A percentile compares a stretch with the other conserved stretches of the same genome.
Conservation (phyloP, 2,329 filamentous ascomycete species). For the Pyrenophora tritici-repentis region DNA sequence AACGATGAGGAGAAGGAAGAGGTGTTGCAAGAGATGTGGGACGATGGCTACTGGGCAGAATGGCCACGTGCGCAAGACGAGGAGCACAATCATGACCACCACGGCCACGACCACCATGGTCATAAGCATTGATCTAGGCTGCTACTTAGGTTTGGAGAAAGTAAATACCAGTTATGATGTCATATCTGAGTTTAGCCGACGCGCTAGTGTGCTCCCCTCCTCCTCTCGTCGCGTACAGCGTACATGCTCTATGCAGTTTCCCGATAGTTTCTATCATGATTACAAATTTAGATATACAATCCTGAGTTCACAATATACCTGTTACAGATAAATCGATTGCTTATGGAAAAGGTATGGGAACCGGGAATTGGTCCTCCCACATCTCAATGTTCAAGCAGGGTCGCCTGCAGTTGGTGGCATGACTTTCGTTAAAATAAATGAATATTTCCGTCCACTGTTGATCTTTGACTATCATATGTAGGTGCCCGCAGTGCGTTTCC, state of each 20-base stretch:
- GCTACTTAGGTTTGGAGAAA: not conserved
- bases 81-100: conserved; percentile 27
- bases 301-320: no score
- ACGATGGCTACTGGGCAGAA: conserved; percentile 63
- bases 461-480: not conserved
- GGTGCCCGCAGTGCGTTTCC: not conserved
- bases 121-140: conserved; percentile 1
- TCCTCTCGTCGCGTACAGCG: no score
- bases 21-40: conserved; percentile 57
- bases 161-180: not conserved
- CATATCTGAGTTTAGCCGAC: not conserved
- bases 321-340: no score
- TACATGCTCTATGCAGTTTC: no score
- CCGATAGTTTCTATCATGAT: no score
- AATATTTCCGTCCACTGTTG: not conserved
- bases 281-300: no score
- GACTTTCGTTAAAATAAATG: not conserved
- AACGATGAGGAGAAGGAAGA: conserved; percentile 52
- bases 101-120: conserved; percentile 14
- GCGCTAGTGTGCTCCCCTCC: no score
- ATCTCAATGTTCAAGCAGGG: no score
- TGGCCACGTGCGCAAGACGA: conserved; percentile 49
- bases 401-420: no score
- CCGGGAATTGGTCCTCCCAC: not conserved
- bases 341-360: no score